These are phyloP conservation scores for Pleurotus tuoliensis DNA, from an alignment of 768 basidiomycete species.

Conservation along the genomic window DNA sequence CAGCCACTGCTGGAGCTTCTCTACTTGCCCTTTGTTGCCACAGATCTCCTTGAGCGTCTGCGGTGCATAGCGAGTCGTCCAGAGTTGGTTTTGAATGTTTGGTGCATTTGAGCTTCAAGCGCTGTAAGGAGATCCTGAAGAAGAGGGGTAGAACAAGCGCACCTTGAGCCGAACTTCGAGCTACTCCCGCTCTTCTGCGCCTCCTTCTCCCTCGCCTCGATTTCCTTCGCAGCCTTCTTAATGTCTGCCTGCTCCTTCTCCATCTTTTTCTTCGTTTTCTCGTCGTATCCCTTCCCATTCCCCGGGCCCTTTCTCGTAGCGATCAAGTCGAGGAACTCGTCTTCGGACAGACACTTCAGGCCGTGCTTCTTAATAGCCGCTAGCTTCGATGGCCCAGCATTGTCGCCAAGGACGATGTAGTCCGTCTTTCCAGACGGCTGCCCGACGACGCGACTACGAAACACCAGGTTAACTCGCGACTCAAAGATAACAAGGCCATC, in stretches of 20 bases:
- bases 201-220: slow-evolving; percentile 66
- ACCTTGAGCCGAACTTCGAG: slow-evolving; percentile 42
- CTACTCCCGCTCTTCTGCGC: not conserved
- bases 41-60: slow-evolving; percentile 57
- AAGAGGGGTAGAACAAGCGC: slow-evolving; percentile 36
- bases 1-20: slow-evolving; percentile 16
- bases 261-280: slow-evolving; percentile 77
- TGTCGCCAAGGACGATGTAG: slow-evolving; percentile 83
- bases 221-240: slow-evolving; percentile 65
- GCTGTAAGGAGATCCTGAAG: slow-evolving; percentile 48
- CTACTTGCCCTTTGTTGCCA: slow-evolving; percentile 66
- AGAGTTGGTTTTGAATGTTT: slow-evolving; percentile 24
- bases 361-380: slow-evolving; percentile 78
- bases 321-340: slow-evolving; percentile 83
- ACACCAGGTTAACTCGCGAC: not conserved
- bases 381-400: slow-evolving; percentile 89
- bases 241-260: slow-evolving; percentile 80
- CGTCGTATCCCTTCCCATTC: slow-evolving; percentile 51
- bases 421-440: slow-evolving; percentile 52
- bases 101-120: too few species aligned
- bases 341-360: slow-evolving; percentile 76
- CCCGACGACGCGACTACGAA: slow-evolving; percentile 70
- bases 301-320: slow-evolving; percentile 58
- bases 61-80: slow-evolving; percentile 72
- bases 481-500: too few species aligned